phyloP scores from a whole-genome alignment of 2,329 filamentous ascomycete species.

The Alternaria consortialis region DNA sequence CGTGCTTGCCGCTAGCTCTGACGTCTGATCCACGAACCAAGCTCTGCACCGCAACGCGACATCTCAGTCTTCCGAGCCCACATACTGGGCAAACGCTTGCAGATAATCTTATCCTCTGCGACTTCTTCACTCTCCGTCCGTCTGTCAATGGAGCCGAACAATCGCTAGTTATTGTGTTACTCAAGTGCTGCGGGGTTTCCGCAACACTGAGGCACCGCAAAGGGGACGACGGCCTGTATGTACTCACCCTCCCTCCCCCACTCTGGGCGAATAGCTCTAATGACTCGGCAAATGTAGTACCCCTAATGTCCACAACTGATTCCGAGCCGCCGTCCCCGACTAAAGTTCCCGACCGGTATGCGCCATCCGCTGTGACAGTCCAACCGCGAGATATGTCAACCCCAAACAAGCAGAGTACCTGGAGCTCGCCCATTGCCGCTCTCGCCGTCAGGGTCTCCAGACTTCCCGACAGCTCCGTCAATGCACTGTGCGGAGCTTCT shows the following conservation, averaged over 20 bases:
- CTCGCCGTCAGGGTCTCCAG: constrained; percentile 54
- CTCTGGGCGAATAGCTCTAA: constrained; percentile 28
- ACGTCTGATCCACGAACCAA: constrained; percentile 22
- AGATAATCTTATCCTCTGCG: not conserved
- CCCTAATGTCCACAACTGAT: constrained; percentile 49
- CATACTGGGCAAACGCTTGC: not conserved
- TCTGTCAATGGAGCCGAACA: constrained; percentile 54
- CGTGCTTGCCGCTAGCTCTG: constrained; percentile 24
- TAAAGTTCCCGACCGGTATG: constrained; percentile 44
- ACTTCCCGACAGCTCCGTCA: constrained; percentile 69
- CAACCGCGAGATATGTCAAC: constrained; percentile 30
- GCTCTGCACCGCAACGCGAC: constrained; percentile 14
- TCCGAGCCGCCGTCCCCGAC: constrained; percentile 50
- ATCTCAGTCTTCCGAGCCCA: constrained; percentile 11
- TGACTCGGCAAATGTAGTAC: constrained; percentile 35
- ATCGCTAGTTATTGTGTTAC: constrained; percentile 53
- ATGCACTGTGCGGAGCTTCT: constrained; percentile 85
- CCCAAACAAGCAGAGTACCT: constrained; percentile 23
- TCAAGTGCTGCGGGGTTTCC: constrained; percentile 55
- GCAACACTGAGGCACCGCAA: constrained; percentile 51
- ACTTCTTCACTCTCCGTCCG: constrained; percentile 15
- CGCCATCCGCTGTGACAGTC: constrained; percentile 33
- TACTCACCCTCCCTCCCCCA: constrained; percentile 5
- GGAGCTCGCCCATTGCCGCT: constrained; percentile 38
- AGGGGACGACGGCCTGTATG: constrained; percentile 53